Evolutionary conservation across 768 basidiomycete species (phyloP).

Genomic region (Favolaschia claudopus): DNA sequence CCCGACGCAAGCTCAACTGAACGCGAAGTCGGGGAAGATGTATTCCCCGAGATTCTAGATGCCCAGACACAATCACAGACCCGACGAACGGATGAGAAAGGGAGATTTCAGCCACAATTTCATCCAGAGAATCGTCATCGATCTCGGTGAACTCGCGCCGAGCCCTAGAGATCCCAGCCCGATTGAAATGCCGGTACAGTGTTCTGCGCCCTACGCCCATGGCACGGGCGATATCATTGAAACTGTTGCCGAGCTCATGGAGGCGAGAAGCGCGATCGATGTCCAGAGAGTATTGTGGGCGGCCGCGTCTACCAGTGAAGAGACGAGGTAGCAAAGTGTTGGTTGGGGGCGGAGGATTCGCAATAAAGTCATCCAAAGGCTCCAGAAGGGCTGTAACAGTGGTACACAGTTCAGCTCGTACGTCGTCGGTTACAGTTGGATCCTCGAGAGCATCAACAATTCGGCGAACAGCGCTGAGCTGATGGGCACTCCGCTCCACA

Average conservation of each 20-base stretch:
- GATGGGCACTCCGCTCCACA: no score
- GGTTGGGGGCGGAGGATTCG: neutral
- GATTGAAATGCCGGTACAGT: conserved; percentile 1
- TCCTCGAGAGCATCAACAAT: no score
- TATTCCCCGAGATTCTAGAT: conserved; percentile 28
- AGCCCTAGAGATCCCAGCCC: neutral
- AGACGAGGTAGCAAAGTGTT: neutral
- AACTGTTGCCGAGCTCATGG: conserved; percentile 21
- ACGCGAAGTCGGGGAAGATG: conserved; percentile 30
- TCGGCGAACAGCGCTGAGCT: no score
- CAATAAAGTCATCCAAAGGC: conserved; percentile 2
- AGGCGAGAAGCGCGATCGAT: neutral
- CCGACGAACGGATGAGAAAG: conserved; percentile 28
- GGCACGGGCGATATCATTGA: conserved; percentile 8
- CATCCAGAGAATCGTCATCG: conserved; percentile 4
- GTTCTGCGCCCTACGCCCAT: conserved; percentile 15
- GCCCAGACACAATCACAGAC: conserved; percentile 31
- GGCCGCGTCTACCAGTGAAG: neutral
- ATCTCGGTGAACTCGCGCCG: conserved; percentile 4
- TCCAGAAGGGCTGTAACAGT: neutral
- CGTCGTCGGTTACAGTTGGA: no score
- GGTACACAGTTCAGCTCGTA: no score
- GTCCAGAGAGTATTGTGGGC: conserved; percentile 2
- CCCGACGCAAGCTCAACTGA: conserved; percentile 25
- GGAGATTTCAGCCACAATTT: conserved; percentile 5